phyloP scores from a whole-genome alignment of 192 early-diverging fungal species.

The Coemansia sp. region DNA sequence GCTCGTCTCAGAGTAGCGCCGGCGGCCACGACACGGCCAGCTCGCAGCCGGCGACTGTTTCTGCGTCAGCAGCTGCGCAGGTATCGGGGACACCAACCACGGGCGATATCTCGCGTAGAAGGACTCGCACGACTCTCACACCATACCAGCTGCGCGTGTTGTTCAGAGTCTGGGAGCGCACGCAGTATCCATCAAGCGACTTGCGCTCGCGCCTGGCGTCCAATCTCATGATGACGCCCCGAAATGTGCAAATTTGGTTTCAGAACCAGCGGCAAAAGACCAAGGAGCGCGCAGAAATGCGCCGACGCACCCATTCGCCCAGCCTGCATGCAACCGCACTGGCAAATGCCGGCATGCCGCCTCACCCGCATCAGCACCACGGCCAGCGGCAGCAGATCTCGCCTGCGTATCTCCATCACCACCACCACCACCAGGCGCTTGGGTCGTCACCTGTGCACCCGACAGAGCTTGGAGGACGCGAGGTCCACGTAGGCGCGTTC shows the following conservation, averaged over 20 bases:
- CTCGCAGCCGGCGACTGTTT: conserved; percentile 12
- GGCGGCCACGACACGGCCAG: conserved; percentile 19
- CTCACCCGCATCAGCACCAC: conserved; percentile 9
- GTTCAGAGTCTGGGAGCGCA: conserved; percentile 60
- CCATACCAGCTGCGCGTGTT: conserved; percentile 60
- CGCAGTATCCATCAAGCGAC: conserved; percentile 72
- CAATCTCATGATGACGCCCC: conserved; percentile 72
- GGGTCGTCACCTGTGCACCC: background rate
- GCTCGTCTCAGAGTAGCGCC: conserved; percentile 22
- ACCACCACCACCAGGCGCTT: conserved; percentile 1
- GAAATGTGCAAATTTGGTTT: conserved; percentile 91
- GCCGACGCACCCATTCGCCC: conserved; percentile 49
- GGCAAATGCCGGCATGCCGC: conserved; percentile 5
- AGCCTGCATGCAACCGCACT: conserved; percentile 19
- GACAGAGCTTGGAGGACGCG: conserved; percentile 9
- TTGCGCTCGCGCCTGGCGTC: conserved; percentile 68
- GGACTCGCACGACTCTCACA: conserved; percentile 59
- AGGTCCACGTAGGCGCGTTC: conserved; percentile 17
- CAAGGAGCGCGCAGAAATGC: conserved; percentile 56
- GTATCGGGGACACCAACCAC: conserved; percentile 9
- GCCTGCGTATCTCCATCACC: conserved; percentile 8
- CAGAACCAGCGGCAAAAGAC: conserved; percentile 83
- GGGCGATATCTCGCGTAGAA: conserved; percentile 32
- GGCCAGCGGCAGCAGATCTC: conserved; percentile 12
- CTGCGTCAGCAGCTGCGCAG: conserved; percentile 5